Evolutionary conservation across 2,329 filamentous ascomycete genomes (phyloP).

Genomic region (Sporothrix dimorphospora): DNA sequence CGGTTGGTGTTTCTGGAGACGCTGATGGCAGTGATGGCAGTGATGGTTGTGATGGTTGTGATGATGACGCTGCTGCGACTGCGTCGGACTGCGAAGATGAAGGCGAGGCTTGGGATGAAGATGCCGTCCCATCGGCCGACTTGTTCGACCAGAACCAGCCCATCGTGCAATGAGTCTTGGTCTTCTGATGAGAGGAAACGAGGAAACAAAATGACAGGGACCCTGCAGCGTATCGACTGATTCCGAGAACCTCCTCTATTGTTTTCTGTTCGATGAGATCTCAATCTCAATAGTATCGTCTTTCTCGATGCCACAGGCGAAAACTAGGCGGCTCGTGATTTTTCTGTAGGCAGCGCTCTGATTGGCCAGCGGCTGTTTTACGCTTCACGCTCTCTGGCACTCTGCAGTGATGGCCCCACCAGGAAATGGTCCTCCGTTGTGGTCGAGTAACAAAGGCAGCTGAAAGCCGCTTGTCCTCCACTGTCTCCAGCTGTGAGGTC

Average conservation of each 20-base stretch:
- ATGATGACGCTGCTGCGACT: not conserved
- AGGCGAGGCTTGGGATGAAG: slow-evolving; percentile 31
- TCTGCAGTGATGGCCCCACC: not conserved
- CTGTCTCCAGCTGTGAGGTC: slow-evolving; percentile 23
- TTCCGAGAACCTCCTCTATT: too few species aligned
- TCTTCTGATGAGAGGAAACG: not conserved
- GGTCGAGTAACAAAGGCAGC: not conserved
- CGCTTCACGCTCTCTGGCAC: not conserved
- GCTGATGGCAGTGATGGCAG: slow-evolving; percentile 19
- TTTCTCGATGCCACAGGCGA: not conserved
- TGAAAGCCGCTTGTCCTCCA: slow-evolving; percentile 7
- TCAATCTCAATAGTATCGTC: not conserved
- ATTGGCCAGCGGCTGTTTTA: slow-evolving; percentile 19
- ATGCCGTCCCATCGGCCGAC: slow-evolving; percentile 35
- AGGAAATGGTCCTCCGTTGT: not conserved
- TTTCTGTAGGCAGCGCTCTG: slow-evolving; percentile 22
- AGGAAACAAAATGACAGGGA: not conserved
- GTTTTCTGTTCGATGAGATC: not conserved
- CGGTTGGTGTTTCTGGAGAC: slow-evolving; percentile 7
- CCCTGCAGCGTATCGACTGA: not conserved
- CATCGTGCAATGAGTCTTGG: slow-evolving; percentile 47
- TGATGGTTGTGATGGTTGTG: slow-evolving; percentile 20
- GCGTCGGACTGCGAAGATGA: slow-evolving; percentile 26
- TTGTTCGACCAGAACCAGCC: slow-evolving; percentile 63
- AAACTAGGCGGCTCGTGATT: slow-evolving; percentile 20